phyloP scores from a whole-genome alignment of 176 grass and related monocot species.

The Carex scoparia region DNA sequence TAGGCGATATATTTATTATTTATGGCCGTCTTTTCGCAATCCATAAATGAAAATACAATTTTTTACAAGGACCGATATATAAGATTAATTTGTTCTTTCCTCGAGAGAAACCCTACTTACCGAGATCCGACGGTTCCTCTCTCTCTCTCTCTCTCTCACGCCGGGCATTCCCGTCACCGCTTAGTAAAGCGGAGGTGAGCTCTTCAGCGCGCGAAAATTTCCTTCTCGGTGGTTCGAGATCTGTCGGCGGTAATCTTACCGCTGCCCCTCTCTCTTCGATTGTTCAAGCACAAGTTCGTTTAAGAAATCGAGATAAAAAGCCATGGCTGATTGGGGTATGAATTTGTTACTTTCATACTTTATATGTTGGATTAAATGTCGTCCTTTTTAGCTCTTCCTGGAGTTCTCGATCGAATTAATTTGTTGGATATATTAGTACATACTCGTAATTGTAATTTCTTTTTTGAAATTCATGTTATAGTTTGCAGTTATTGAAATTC shows the following conservation, averaged over 20 bases:
- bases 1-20: too few species aligned
- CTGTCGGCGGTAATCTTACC: neutral
- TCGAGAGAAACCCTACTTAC: constrained; percentile 1
- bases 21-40: neutral
- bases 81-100: neutral
- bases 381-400: neutral
- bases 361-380: neutral
- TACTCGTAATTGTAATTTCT: neutral
- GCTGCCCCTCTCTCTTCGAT: neutral
- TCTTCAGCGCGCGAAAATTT: neutral
- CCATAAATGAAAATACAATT: neutral
- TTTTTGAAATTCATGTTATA: neutral
- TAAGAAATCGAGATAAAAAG: neutral
- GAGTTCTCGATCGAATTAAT: constrained; percentile 1
- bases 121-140: neutral
- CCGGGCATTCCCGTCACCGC: neutral
- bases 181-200: neutral
- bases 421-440: neutral
- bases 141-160: neutral
- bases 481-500: neutral
- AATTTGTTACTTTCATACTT: neutral
- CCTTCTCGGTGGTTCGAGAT: neutral
- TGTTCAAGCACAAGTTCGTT: constrained; percentile 6
- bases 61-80: neutral
- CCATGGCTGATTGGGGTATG: constrained; percentile 37